phyloP scores from a whole-genome alignment of 2,329 filamentous ascomycete genomes.

The Penicillium janthinellum region DNA sequence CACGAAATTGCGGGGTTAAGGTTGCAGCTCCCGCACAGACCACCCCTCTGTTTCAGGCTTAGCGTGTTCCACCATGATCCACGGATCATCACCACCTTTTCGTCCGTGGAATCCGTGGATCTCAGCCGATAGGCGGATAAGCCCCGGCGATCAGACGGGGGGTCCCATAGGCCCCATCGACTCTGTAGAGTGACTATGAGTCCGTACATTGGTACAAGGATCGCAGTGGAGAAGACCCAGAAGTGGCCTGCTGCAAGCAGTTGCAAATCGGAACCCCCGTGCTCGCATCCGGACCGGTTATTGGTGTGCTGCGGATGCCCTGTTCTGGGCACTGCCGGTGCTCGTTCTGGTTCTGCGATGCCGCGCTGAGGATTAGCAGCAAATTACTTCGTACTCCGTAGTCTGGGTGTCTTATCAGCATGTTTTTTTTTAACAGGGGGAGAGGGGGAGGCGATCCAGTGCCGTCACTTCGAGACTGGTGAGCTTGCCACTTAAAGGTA shows the following conservation, averaged over 20 bases:
- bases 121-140: slow-evolving; percentile 1
- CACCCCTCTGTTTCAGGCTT: slow-evolving; percentile 2
- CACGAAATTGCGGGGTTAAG: slow-evolving; percentile 29
- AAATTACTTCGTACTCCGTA: neutral
- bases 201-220: neutral
- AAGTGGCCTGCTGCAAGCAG: neutral
- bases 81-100: neutral
- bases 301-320: slow-evolving; percentile 11
- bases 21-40: slow-evolving; percentile 25
- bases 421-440: neutral
- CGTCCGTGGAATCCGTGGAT: neutral
- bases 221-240: neutral
- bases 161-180: neutral
- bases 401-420: neutral
- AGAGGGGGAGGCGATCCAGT: neutral
- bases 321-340: neutral
- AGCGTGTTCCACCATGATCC: slow-evolving; percentile 5
- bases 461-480: neutral
- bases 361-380: neutral
- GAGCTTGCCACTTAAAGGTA: neutral
- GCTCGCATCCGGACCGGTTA: slow-evolving; percentile 13
- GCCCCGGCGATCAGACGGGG: neutral
- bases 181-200: too few species aligned
- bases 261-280: slow-evolving; percentile 10
- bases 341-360: neutral